These are phyloP conservation scores for Chrysophaeum taylorii DNA, from an alignment of 352 stramenopile species.

Conservation along the genomic window DNA sequence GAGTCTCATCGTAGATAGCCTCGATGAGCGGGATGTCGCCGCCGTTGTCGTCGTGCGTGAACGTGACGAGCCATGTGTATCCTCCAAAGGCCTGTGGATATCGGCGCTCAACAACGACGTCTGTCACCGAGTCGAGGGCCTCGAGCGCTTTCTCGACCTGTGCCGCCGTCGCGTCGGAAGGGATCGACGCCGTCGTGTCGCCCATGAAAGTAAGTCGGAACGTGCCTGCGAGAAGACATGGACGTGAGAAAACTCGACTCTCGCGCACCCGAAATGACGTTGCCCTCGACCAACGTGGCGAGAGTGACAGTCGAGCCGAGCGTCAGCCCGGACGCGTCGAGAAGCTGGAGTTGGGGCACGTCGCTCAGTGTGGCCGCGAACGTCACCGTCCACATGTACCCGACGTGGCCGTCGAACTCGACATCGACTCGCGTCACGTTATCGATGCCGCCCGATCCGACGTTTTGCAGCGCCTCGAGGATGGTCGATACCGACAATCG, in stretches of 20 bases:
- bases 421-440: constrained; percentile 10
- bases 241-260: too few species aligned
- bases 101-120: constrained; percentile 38
- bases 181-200: constrained; percentile 62
- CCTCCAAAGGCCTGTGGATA: constrained; percentile 27
- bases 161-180: constrained; percentile 55
- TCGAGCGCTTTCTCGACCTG: constrained; percentile 42
- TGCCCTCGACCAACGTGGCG: constrained; percentile 43
- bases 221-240: too few species aligned
- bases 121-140: constrained; percentile 36
- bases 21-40: constrained; percentile 31
- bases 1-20: not conserved
- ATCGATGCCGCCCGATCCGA: constrained; percentile 24
- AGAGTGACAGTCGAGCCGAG: constrained; percentile 26
- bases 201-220: constrained; percentile 61
- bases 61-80: constrained; percentile 43
- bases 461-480: constrained; percentile 42
- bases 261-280: constrained; percentile 40
- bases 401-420: constrained; percentile 14
- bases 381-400: constrained; percentile 50
- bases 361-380: constrained; percentile 54
- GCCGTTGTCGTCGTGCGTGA: constrained; percentile 37
- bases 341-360: constrained; percentile 46
- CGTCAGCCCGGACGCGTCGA: constrained; percentile 36
- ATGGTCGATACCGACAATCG: constrained; percentile 40